These are phyloP conservation scores for Cetradonia linearis DNA, from an alignment of 495 filamentous ascomycete genomes.

Conservation along the genomic window DNA sequence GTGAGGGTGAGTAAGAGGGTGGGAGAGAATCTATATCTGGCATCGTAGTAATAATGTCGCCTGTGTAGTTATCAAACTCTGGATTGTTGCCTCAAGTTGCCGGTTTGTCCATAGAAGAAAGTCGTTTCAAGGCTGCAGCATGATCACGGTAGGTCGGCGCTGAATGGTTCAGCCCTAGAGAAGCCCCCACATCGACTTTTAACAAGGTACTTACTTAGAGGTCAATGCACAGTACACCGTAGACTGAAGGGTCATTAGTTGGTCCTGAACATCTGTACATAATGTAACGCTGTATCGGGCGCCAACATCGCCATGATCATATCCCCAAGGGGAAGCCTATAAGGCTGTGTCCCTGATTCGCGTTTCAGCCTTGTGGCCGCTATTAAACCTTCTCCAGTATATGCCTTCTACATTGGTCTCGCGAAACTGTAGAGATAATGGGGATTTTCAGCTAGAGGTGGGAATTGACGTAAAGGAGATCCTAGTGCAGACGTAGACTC, in stretches of 20 bases:
- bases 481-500: neutral
- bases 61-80: neutral
- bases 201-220: neutral
- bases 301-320: neutral
- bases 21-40: slow-evolving; percentile 72
- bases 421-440: too few relatives aligned
- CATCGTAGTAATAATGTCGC: neutral
- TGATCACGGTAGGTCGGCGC: neutral
- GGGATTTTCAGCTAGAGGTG: too few relatives aligned
- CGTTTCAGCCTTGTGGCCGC: neutral
- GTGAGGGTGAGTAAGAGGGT: slow-evolving; percentile 42
- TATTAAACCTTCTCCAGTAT: neutral
- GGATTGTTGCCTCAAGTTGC: neutral
- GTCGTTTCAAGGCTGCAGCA: neutral
- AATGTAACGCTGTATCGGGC: neutral
- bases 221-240: neutral
- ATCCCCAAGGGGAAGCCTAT: neutral
- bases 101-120: neutral
- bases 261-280: neutral
- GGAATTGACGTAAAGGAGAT: too few relatives aligned
- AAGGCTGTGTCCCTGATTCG: neutral
- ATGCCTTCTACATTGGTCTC: too few relatives aligned
- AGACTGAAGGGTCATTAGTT: neutral
- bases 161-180: neutral
- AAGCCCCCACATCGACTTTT: neutral